Percentiles rank a stretch among this genome's conserved stretches.
These are phyloP conservation scores for Pseudonitzschia multistriata DNA, from an alignment of 108 stramenopile genomes.

Conservation along the genomic window DNA sequence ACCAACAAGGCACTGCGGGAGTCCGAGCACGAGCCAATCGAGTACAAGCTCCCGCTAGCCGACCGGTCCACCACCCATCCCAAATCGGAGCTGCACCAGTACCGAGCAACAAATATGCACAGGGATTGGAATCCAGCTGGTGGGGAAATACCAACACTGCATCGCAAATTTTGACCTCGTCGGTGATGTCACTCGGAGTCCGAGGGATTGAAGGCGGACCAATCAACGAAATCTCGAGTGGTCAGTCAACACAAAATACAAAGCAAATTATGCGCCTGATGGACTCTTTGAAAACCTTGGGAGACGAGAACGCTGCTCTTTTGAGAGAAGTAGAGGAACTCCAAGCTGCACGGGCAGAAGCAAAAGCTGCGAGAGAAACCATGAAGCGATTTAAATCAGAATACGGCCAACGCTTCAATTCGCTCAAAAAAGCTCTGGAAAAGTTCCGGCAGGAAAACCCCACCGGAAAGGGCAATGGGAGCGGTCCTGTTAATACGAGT, in stretches of 20 bases:
- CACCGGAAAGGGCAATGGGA: neutral
- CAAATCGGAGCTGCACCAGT: slow-evolving; percentile 12
- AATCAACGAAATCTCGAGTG: slow-evolving; percentile 6
- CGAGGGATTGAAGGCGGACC: slow-evolving; percentile 18
- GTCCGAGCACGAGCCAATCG: slow-evolving; percentile 77
- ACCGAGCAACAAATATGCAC: neutral
- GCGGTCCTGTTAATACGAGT: slow-evolving; percentile 47
- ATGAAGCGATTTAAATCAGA: slow-evolving; percentile 76
- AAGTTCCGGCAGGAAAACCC: slow-evolving; percentile 57
- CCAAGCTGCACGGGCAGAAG: slow-evolving; percentile 69
- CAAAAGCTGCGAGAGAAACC: slow-evolving; percentile 65
- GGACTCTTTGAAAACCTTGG: slow-evolving; percentile 80
- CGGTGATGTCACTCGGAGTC: slow-evolving; percentile 44
- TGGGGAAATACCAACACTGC: slow-evolving; percentile 70
- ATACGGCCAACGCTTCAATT: slow-evolving; percentile 58
- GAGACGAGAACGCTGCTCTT: slow-evolving; percentile 81
- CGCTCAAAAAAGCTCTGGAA: slow-evolving; percentile 67
- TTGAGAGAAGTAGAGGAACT: slow-evolving; percentile 81
- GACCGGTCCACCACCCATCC: slow-evolving; percentile 31
- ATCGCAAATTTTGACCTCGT: slow-evolving; percentile 56
- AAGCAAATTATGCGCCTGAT: slow-evolving; percentile 85
- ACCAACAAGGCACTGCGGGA: slow-evolving; percentile 22
- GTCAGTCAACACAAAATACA: slow-evolving; percentile 42
- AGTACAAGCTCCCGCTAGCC: slow-evolving; percentile 45
- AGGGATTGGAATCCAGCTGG: slow-evolving; percentile 80